Evolutionary conservation across 2,329 filamentous ascomycete genomes (phyloP).

Genomic region (Fusarium sp.): DNA sequence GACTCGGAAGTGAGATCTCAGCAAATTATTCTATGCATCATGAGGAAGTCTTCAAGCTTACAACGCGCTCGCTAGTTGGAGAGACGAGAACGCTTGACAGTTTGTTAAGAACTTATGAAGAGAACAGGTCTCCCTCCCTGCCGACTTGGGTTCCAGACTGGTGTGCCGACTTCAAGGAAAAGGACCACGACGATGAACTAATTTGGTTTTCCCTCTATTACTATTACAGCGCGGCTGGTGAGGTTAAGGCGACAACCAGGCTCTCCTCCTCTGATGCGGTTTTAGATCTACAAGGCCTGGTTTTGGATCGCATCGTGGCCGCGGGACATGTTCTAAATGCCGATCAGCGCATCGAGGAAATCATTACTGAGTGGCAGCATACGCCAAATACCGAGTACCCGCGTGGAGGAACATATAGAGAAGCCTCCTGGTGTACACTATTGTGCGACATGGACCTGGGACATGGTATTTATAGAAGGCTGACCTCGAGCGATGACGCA

Average conservation of each 20-base stretch:
- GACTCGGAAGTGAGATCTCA: background rate
- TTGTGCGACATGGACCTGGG: background rate
- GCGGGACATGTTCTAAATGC: background rate
- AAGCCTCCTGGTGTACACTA: background rate
- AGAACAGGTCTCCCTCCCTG: background rate
- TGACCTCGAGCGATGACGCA: background rate
- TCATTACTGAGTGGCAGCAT: background rate
- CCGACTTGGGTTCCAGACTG: background rate
- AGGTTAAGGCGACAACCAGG: rapidly evolving
- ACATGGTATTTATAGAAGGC: background rate
- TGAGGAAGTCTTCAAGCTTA: background rate
- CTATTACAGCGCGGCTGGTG: background rate
- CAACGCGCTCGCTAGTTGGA: background rate
- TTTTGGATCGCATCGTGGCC: background rate
- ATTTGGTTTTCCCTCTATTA: background rate
- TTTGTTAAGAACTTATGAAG: background rate
- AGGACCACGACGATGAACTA: background rate
- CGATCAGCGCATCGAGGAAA: background rate
- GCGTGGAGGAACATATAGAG: background rate
- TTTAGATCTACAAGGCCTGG: background rate
- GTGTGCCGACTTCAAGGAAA: background rate
- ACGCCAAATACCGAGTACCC: background rate
- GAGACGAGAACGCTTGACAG: background rate
- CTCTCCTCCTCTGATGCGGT: background rate
- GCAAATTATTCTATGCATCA: background rate